These are phyloP conservation scores for Papilionanthe hybrid DNA, from an alignment of 116 monocot genomes.

Conservation along the genomic window DNA sequence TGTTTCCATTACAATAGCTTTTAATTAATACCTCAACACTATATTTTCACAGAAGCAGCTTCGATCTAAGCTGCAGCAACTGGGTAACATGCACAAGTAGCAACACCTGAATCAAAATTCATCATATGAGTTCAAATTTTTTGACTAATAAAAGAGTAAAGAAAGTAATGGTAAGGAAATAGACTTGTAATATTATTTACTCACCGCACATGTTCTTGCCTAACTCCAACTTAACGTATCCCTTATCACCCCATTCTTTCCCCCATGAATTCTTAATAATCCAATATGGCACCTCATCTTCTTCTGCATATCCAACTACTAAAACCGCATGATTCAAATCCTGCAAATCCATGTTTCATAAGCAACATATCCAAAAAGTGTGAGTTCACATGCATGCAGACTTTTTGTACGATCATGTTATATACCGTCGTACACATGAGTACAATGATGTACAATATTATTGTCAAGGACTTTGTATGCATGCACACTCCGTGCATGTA, in stretches of 20 bases:
- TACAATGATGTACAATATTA: too few relatives aligned
- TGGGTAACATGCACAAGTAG: slow-evolving; percentile 90
- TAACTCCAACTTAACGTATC: slow-evolving; percentile 92
- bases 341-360: slow-evolving; percentile 16
- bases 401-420: too few relatives aligned
- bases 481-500: too few relatives aligned
- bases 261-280: slow-evolving; percentile 98
- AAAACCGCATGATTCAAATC: slow-evolving; percentile 96
- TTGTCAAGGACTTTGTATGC: too few relatives aligned
- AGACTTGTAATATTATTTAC: slow-evolving; percentile 6
- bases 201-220: slow-evolving; percentile 97
- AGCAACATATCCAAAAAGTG: not conserved
- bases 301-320: slow-evolving; percentile 87
- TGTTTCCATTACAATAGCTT: too few relatives aligned
- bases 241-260: slow-evolving; percentile 56
- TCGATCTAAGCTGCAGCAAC: slow-evolving; percentile 22
- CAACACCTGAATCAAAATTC: slow-evolving; percentile 56
- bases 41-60: not conserved
- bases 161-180: not conserved
- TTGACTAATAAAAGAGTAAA: not conserved
- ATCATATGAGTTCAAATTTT: not conserved
- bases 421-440: too few relatives aligned
- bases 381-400: too few relatives aligned
- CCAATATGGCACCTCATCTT: slow-evolving; percentile 75
- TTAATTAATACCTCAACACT: too few relatives aligned